These are phyloP conservation scores for Extremus antarcticus DNA, from an alignment of 495 filamentous ascomycete species.

Conservation along the genomic window DNA sequence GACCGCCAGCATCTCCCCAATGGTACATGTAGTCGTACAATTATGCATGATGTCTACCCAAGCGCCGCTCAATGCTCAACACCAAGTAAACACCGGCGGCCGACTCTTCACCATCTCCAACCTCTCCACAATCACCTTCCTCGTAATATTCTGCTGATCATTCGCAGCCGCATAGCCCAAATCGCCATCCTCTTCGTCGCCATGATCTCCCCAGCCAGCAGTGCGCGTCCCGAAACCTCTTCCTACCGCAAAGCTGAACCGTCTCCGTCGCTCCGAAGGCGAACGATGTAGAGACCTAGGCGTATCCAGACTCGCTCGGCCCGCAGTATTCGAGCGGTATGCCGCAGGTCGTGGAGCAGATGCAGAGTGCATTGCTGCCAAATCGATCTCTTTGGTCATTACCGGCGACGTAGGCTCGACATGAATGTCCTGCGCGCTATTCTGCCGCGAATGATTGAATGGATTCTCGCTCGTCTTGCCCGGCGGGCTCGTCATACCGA, in stretches of 20 bases:
- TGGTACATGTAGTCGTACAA: too few relatives aligned
- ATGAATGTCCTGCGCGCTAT: slow-evolving; percentile 36
- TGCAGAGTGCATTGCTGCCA: neutral
- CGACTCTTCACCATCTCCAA: slow-evolving; percentile 89
- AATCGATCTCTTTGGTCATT: neutral
- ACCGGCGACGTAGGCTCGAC: slow-evolving; percentile 11
- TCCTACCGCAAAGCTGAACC: slow-evolving; percentile 21
- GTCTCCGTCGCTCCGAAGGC: slow-evolving; percentile 15
- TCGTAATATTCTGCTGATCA: slow-evolving; percentile 78
- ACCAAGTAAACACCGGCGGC: slow-evolving; percentile 97
- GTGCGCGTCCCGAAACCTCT: neutral
- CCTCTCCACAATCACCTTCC: slow-evolving; percentile 93
- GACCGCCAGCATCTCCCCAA: too few relatives aligned
- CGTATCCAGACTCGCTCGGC: slow-evolving; percentile 32
- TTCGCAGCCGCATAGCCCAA: slow-evolving; percentile 86
- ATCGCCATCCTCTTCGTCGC: slow-evolving; percentile 84
- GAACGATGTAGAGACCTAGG: slow-evolving; percentile 15
- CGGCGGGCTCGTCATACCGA: slow-evolving; percentile 52
- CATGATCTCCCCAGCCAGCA: slow-evolving; percentile 39
- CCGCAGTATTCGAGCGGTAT: slow-evolving; percentile 22
- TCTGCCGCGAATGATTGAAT: slow-evolving; percentile 63
- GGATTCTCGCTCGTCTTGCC: slow-evolving; percentile 65
- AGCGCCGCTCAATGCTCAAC: too few relatives aligned
- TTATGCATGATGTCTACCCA: too few relatives aligned
- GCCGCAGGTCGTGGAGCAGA: slow-evolving; percentile 10